Base-by-base conservation (phyloP, 2,329 filamentous ascomycete species). In the Aspergillus fructus region DNA sequence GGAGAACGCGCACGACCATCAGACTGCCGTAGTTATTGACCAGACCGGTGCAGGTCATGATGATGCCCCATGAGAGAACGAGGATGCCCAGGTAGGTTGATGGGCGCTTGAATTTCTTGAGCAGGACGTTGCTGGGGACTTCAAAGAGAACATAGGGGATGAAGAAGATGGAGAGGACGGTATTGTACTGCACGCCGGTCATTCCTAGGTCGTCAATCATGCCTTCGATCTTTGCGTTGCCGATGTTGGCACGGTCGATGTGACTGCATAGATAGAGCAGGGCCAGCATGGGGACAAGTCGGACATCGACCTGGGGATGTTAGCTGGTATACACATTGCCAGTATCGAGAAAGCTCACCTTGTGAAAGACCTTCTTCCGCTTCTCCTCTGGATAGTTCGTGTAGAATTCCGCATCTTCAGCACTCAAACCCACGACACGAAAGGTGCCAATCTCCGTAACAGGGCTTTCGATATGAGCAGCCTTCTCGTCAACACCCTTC, bases 41-140 rank as follows among this genome's bases (percentile, higher is more conserved):
- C 2, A 81, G 65, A 13, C 79, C 79, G 67, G 80, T 81, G 49
- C 81, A 67, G 1, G 79, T 81, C 68, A 78, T 75, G 3, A 81
- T 77, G 42, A 77, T 67, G 0, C 79, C 79, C 79, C 77, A 81
- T 3, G 63, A 64, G 13, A 74, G 52, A 56, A 69, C 66, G 27
- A 49, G 47, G 17, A 70, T 64, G 13, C 66, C 64, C 33, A 73
- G 47, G 62, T 67, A 62, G 24, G 66, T 60, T 2, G 66, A 70
- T 11, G 67, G 62, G 23, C 60, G 66, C 45, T 61, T 60, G 12
- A 70, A 56, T 40, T 59, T 64, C 49, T 65, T 67, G 6, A 64
- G 39, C 1, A 64, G 34, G 40, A 62, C 37, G 39, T 64, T 64
- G 43, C 55, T 62, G 11, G 60, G 42, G 0, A 61, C 59, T 52